phyloP scores from a whole-genome alignment of 345 rosid species.

The Eucalyptus sp. region DNA sequence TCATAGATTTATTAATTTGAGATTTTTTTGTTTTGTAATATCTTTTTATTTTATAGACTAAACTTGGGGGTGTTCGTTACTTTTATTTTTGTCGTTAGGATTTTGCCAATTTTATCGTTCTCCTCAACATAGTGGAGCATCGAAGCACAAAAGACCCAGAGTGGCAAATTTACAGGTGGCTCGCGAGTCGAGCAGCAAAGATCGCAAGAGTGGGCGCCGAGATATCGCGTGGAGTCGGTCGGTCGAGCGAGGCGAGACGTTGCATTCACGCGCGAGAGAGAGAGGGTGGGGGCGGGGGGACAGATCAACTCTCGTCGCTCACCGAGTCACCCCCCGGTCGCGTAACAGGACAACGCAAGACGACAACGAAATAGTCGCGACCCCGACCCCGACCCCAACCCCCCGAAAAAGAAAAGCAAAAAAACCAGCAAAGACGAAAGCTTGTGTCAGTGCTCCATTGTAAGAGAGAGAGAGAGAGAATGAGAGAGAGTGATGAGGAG shows the following conservation, averaged over 20 bases:
- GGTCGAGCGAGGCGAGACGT: neutral
- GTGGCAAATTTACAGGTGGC: neutral
- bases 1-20: too few species aligned
- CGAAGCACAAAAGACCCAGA: neutral
- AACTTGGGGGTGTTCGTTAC: neutral
- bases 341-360: neutral
- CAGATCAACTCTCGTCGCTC: neutral
- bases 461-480: neutral
- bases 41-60: too few species aligned
- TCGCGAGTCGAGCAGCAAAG: neutral
- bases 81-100: neutral
- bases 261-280: neutral
- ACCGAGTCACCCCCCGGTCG: neutral
- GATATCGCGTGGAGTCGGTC: neutral
- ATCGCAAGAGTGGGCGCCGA: neutral
- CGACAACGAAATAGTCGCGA: neutral
- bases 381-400: neutral
- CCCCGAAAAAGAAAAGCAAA: neutral
- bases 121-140: neutral
- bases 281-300: neutral
- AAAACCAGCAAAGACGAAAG: neutral
- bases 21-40: too few species aligned
- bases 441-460: neutral
- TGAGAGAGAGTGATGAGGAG: neutral
- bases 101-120: neutral